Base-by-base conservation (phyloP, 495 filamentous ascomycete species). In the Gamarada debralockiae region DNA sequence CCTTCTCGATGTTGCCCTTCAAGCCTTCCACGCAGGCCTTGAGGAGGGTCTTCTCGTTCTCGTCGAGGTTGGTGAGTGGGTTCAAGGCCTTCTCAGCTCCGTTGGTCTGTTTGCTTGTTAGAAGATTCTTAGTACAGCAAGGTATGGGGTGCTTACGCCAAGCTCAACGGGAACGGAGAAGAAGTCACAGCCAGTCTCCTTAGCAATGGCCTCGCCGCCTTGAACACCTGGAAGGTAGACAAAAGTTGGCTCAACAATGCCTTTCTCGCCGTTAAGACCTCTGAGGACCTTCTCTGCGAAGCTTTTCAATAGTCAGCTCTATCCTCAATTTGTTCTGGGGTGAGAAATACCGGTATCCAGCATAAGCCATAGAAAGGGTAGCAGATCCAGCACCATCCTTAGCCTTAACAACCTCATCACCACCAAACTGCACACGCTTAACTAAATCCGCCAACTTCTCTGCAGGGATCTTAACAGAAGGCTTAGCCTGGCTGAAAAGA, bases 401-500 rank as follows among this genome's bases (percentile, higher is more conserved):
- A 70, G 93, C 93, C 81, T 96, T 84, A 71, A 98, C 93, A 57
- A 98, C 93, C 83, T 98, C 93, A 71, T 98, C 93, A 80, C 93
- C 93, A 65, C 95, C 95, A 62, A 96, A 97, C 71, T 98, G 93
- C 34, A 97, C 91, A 63, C 93, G 90, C 70, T 96, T 86, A 65
- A 95, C 81, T 40, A 97, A 78, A 51, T 78, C 87, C 62, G 87
- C 88, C 56, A 91, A 84, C 74, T 95, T 89, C 66, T 95, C 90
- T 42, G 74, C 78, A 13, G 92, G 90, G 59, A 97, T 91, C 24
- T 82, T 71, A 65, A 95, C 85, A 38, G 78, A 65, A 15, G 90
- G 88, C 64, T 83, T 81, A 58, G 89, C 81, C 73, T 92, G 84
- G 80, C 89, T 95, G 82, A 97, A 95, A 37, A 98, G 82, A 39